These are phyloP conservation scores for Casuarina cunninghamiana DNA, from an alignment of 306 rosid genomes.

Conservation along the genomic window DNA sequence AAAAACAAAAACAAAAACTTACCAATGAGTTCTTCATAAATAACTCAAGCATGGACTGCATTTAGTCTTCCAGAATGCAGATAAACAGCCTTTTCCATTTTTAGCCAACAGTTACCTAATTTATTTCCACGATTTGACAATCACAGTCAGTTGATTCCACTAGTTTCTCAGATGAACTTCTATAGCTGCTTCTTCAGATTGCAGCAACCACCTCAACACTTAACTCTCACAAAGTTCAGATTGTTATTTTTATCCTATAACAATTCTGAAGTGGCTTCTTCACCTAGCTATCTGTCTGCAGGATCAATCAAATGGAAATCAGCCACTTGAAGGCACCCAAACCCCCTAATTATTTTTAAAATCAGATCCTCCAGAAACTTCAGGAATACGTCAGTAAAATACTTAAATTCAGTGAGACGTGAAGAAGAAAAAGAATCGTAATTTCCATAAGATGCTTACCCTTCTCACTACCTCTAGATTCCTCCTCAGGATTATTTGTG, in stretches of 20 bases:
- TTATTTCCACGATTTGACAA: not conserved
- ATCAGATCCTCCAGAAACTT: not conserved
- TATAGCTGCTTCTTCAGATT: not conserved
- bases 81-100: not conserved
- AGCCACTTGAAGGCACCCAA: not conserved
- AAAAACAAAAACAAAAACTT: not conserved
- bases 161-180: not conserved
- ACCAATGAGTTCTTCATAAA: not conserved
- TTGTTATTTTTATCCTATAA: not conserved
- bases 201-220: not conserved
- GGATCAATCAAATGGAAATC: not conserved
- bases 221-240: not conserved
- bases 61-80: not conserved
- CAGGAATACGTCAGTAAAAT: not conserved
- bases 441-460: not conserved
- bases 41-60: not conserved
- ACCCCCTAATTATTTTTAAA: not conserved
- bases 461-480: not conserved
- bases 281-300: not conserved
- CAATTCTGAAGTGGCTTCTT: not conserved
- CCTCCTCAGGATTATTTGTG: not conserved
- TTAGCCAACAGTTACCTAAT: not conserved
- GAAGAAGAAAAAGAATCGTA: not conserved
- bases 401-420: not conserved
- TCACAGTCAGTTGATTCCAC: not conserved